Evolutionary conservation across 1,284 basidiomycete genomes (phyloP), one percentile per base, ranked within the genome.

Genomic region (Veloboletus limbatus): DNA sequence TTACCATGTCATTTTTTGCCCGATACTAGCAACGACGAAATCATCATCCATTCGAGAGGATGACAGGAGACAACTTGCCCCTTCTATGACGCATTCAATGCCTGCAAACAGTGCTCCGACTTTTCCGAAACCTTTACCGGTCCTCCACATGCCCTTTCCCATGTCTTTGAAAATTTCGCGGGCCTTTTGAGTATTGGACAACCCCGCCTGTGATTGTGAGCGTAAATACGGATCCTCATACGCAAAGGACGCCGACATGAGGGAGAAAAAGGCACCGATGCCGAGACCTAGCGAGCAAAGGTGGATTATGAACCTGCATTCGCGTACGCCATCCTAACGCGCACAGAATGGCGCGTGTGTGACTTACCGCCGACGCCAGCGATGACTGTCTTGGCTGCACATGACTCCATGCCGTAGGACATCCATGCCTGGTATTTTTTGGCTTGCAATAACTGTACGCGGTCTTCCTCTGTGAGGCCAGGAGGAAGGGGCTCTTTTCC

Each of bases 21-120:
- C 94, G 89, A 69, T 96, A 97, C 93, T 97, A 25, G 27, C 47
- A 21, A 31, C 9, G 41, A 48, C 10, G 21, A 14, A 0, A 3
- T 59, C 21, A 62, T n/a, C 6, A 26, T n/a, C 4, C 14, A n/a
- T 34, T 40, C 1, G 18, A 30, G 33, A 40, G 11, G 37, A 26
- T 25, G 40, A n/a, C 2, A 6, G 3, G 17, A 52, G 7, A 35
- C 32, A 30, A 84, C 94, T 70, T 68, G 93, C 95, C 51, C 88
- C 91, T 73, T 99, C 96, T 49, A 98, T 89, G 52, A 92, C 85
- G 63, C 96, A 99, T 70, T 99, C 97, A 13, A 92, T 84, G 24
- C 95, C 94, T 14, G 92, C 86, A 66, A 93, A 99, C 39, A 99
- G 62, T 6, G 90, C 91, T 14, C 95, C 96, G 38, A 99, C 92